Evolutionary conservation across 371 early-diverging fungal species (phyloP).

Genomic region (Parasitella parasitica): DNA sequence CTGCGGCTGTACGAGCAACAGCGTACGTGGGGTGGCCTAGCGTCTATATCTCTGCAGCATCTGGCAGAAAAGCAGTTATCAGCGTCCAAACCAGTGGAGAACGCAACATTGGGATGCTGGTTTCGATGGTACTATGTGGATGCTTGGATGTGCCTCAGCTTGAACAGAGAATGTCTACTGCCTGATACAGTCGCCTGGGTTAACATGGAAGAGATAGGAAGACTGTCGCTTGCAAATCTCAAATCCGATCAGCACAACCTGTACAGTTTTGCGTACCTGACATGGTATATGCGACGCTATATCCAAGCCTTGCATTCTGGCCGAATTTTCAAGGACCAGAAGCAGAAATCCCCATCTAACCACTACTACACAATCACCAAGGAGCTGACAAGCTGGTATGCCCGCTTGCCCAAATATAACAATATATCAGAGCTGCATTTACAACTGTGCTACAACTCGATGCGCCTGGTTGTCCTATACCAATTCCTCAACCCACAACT

Average conservation of each 20-base stretch:
- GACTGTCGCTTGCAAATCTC: neutral
- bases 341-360: slow-evolving; percentile 20
- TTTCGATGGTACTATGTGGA: slow-evolving; percentile 50
- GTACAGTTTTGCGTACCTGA: slow-evolving; percentile 29
- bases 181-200: slow-evolving; percentile 28
- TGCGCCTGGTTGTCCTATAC: slow-evolving; percentile 43
- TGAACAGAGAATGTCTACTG: slow-evolving; percentile 37
- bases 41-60: slow-evolving; percentile 29
- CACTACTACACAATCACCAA: slow-evolving; percentile 36
- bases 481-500: slow-evolving; percentile 31
- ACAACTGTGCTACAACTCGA: slow-evolving; percentile 43
- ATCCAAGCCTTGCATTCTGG: slow-evolving; percentile 31
- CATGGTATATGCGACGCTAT: slow-evolving; percentile 41
- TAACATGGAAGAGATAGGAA: neutral
- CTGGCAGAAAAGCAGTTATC: neutral
- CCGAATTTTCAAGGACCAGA: slow-evolving; percentile 13
- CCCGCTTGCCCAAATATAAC: slow-evolving; percentile 1
- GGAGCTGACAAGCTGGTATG: slow-evolving; percentile 30
- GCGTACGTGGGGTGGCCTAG: slow-evolving; percentile 29
- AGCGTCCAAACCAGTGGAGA: neutral
- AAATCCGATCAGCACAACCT: neutral
- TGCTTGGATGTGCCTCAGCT: slow-evolving; percentile 46
- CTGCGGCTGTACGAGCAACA: slow-evolving; percentile 33
- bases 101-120: slow-evolving; percentile 16
- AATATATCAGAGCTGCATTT: slow-evolving; percentile 28